phyloP scores from a whole-genome alignment of 2,329 filamentous ascomycete genomes.

The Parastagonospora nodorum region DNA sequence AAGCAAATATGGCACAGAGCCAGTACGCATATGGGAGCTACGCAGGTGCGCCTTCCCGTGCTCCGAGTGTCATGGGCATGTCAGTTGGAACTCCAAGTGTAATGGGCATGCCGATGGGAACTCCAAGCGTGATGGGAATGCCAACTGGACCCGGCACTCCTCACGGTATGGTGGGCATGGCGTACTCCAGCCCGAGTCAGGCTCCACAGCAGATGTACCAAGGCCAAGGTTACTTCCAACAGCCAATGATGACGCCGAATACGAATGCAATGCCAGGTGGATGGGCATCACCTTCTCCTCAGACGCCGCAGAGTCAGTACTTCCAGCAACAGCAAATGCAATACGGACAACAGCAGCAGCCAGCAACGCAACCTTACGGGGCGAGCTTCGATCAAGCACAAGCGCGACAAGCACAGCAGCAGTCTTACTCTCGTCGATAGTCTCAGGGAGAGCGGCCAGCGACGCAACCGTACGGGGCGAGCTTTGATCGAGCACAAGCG shows the following conservation, averaged over 20 bases:
- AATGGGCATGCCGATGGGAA: constrained; percentile 23
- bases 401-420: constrained; percentile 33
- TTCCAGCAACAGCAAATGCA: constrained; percentile 21
- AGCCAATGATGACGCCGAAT: constrained; percentile 31
- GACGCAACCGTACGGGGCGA: too few relatives aligned
- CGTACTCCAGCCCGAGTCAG: constrained; percentile 34
- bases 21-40: constrained; percentile 15
- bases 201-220: constrained; percentile 35
- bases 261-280: constrained; percentile 32
- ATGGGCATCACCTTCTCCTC: constrained; percentile 34
- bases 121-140: constrained; percentile 23
- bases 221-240: constrained; percentile 36
- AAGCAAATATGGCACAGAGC: constrained; percentile 30
- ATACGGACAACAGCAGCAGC: constrained; percentile 24
- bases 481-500: too few relatives aligned
- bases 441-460: neutral
- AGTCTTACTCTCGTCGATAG: constrained; percentile 23
- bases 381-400: constrained; percentile 38
- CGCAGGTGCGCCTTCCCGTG: too few relatives aligned
- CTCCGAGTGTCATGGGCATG: constrained; percentile 10
- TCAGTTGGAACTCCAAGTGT: constrained; percentile 16
- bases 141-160: constrained; percentile 17
- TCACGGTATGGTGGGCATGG: constrained; percentile 26
- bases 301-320: constrained; percentile 32
- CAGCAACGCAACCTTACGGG: constrained; percentile 36